Conservation (phyloP, 805 yeast species). For the Ogataea haglerorum region DNA sequence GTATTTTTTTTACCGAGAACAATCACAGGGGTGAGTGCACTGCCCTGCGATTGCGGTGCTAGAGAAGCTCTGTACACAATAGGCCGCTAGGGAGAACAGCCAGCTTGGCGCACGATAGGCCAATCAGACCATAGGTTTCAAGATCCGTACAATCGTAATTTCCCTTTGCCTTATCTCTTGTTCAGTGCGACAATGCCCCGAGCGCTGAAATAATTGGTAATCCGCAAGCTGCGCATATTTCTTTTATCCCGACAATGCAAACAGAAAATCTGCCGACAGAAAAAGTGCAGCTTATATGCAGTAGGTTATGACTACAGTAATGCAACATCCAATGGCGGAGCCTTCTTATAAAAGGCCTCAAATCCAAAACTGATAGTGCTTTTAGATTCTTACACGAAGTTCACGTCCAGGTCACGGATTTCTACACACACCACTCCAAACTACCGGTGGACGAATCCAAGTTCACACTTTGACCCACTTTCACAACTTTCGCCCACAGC, state of each 20-base stretch:
- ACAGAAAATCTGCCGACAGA: conserved; percentile 8
- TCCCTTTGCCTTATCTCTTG: not conserved
- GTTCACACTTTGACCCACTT: not conserved
- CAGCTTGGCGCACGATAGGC: not conserved
- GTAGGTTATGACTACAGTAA: not conserved
- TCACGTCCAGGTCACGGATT: too few relatives aligned
- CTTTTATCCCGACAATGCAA: not conserved
- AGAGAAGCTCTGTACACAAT: not conserved
- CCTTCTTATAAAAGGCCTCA: conserved; percentile 11
- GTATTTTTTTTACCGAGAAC: conserved; percentile 1
- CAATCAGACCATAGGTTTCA: conserved; percentile 2
- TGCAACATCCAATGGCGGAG: conserved; percentile 1
- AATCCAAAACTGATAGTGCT: not conserved
- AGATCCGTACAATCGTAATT: not conserved
- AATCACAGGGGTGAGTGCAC: not conserved
- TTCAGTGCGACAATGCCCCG: not conserved
- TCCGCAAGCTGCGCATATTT: not conserved
- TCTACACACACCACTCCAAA: too few relatives aligned
- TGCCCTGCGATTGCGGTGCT: not conserved
- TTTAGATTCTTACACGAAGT: too few relatives aligned
- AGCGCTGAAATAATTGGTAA: not conserved
- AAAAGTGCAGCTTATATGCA: conserved; percentile 1
- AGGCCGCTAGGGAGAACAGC: not conserved
- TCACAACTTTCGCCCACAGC: not conserved
- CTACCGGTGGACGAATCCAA: not conserved